Conservation (phyloP, 2,329 filamentous ascomycete genomes). For the Colletotrichum gigasporum region DNA sequence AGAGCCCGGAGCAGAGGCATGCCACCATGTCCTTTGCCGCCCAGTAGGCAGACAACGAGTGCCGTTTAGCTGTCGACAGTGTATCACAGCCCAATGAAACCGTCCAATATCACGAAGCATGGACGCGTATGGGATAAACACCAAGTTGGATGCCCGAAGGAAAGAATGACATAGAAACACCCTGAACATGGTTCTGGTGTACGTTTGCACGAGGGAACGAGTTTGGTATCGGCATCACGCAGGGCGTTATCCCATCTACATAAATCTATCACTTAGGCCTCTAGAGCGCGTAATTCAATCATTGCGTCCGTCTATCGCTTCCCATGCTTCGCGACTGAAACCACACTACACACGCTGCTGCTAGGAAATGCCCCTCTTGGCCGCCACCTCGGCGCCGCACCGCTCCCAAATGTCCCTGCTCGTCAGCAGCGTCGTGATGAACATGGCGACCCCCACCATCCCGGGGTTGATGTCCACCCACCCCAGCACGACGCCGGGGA, state of each 20-base stretch:
- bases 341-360: not conserved
- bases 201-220: not conserved
- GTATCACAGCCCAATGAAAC: too few species aligned
- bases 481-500: constrained; percentile 68
- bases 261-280: not conserved
- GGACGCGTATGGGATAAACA: too few species aligned
- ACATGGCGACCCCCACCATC: constrained; percentile 66
- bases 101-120: too few species aligned
- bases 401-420: constrained; percentile 69
- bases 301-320: constrained; percentile 29
- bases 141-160: too few species aligned
- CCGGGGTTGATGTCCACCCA: constrained; percentile 65
- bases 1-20: constrained; percentile 15
- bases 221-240: not conserved
- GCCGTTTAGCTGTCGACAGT: too few species aligned
- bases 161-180: not conserved
- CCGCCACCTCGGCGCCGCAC: constrained; percentile 38
- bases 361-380: not conserved
- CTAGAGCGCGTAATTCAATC: not conserved
- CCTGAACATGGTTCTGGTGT: too few species aligned
- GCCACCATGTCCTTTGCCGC: constrained; percentile 12
- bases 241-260: not conserved
- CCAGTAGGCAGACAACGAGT: not conserved
- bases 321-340: constrained; percentile 36
- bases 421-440: constrained; percentile 70